These are phyloP conservation scores for Stagonosporopsis cucurbitacearum DNA, from an alignment of 2,329 filamentous ascomycete genomes.

Conservation along the genomic window DNA sequence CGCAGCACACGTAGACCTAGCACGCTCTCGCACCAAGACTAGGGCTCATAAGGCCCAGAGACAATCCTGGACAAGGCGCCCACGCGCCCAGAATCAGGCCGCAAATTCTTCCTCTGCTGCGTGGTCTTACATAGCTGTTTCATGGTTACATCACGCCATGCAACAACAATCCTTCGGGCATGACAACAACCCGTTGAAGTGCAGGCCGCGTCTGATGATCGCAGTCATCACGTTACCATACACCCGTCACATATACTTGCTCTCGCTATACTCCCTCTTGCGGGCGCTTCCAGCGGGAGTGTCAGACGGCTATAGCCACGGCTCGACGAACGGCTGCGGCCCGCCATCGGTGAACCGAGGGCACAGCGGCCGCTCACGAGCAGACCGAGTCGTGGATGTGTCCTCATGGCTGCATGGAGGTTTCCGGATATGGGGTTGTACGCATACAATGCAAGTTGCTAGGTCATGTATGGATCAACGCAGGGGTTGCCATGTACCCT, in stretches of 20 bases:
- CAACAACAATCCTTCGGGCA: neutral
- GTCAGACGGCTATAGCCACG: conserved; percentile 18
- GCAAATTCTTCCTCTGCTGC: neutral
- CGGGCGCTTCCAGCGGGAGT: conserved; percentile 21
- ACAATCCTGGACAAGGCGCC: neutral
- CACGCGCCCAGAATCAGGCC: neutral
- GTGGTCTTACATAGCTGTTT: neutral
- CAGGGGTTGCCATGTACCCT: conserved; percentile 4
- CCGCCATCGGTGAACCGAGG: conserved; percentile 22
- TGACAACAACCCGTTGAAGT: neutral
- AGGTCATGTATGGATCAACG: conserved; percentile 10
- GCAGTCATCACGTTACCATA: neutral
- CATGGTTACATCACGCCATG: neutral
- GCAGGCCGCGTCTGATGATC: neutral
- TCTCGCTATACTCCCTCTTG: neutral
- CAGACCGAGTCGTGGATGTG: conserved; percentile 4
- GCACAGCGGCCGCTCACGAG: neutral
- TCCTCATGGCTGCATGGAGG: conserved; percentile 3
- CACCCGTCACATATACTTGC: neutral
- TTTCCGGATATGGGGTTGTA: conserved; percentile 15
- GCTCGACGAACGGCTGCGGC: conserved; percentile 25
- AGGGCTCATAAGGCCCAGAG: neutral
- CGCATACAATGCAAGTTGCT: conserved; percentile 13
- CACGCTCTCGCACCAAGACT: neutral
- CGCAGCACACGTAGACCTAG: neutral